Evolutionary conservation across 2,329 filamentous ascomycete genomes (phyloP).

Genomic region (Ustulina deusta): DNA sequence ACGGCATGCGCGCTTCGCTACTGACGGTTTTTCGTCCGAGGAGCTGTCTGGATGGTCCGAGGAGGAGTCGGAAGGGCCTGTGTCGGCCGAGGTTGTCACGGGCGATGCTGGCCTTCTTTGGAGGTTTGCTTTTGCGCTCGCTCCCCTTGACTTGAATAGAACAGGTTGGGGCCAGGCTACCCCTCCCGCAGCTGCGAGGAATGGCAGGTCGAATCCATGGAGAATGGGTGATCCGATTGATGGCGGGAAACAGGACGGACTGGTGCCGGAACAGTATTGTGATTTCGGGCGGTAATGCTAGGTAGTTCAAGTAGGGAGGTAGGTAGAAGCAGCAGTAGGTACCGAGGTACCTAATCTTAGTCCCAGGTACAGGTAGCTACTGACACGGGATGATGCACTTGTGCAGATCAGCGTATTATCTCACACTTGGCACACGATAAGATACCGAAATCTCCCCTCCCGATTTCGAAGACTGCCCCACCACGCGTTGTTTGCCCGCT

Average conservation of each 20-base stretch:
- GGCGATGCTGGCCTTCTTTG: neutral
- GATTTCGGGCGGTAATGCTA: no score
- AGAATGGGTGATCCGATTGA: no score
- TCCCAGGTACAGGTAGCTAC: no score
- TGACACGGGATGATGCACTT: conserved; percentile 24
- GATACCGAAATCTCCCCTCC: conserved; percentile 19
- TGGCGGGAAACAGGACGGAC: no score
- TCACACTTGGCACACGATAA: conserved; percentile 22
- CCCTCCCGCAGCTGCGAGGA: neutral
- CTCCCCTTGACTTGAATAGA: neutral
- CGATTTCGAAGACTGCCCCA: conserved; percentile 16
- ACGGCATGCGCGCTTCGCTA: neutral
- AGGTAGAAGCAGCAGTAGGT: no score
- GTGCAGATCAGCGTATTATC: conserved; percentile 13
- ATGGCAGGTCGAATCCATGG: neutral
- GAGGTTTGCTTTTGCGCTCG: neutral
- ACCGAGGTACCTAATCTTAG: no score
- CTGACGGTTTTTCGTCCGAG: neutral
- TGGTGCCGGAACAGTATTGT: no score
- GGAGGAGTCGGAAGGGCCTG: neutral
- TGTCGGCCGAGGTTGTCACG: neutral
- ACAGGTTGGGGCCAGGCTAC: neutral
- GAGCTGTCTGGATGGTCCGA: neutral
- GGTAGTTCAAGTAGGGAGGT: no score
- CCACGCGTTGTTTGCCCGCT: neutral